Base-by-base conservation (phyloP, 225 moss, liverwort and hornwort species). In the Bryum argenteum region DNA sequence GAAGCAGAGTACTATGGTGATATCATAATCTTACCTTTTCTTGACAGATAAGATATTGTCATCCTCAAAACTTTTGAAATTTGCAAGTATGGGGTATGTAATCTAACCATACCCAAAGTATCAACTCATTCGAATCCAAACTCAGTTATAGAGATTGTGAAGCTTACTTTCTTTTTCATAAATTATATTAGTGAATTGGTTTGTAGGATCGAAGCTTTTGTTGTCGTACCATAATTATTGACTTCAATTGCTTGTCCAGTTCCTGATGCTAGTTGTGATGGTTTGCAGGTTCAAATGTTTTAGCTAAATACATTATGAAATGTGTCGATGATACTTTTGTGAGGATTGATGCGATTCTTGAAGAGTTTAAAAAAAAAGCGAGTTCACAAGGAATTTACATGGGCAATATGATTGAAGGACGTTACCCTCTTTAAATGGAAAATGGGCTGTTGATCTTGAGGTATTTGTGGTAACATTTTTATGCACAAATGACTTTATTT, bases 291-390 rank as follows among this genome's bases (percentile, higher is more conserved):
- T 43, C 75, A 80, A 51, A 80, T 75, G 79, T 88, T 23, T 76
- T 77, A 47, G 80, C 85, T 26, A 73, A 73, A 61, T 85, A 80
- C 55, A 77, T 88, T 44, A 88, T 82, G 85, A 88, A 88, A 67
- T 88, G 85, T 60, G 88, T 85, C 40, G 85, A 88, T 73, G 88
- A 88, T 42, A 88, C 85, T 42, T 88, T 88, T 56, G 77, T 88
- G 10, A 77, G 82, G 70, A 77, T 85, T 44, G 88, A 88, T 71
- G 82, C 77, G 23, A 79, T 88, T n/a, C 82, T 88, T 50, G 72
- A 75, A 67, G 81, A 75, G 63, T 66, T 88, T 10, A 60, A 67
- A 62, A 68, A 77, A 18, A 72, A 69, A 26, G 54, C 65, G 24
- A 69, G 75, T 28, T 58, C 70, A 10, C 55, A 82, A 72, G 84